These are phyloP conservation scores for Tricholoma furcatifolium DNA, from an alignment of 768 basidiomycete species.

Conservation along the genomic window DNA sequence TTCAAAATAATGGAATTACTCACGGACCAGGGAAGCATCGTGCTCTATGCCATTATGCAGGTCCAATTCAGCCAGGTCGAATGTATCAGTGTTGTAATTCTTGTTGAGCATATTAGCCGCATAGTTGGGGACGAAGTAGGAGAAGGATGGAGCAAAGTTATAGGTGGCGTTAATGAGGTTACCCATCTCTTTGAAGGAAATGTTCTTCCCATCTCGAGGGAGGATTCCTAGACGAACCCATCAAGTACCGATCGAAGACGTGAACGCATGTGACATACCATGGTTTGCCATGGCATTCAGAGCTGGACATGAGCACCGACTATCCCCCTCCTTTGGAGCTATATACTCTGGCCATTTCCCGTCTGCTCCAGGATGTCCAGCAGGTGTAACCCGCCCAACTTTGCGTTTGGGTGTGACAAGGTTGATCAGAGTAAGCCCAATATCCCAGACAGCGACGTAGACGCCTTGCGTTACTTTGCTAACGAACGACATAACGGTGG, in stretches of 20 bases:
- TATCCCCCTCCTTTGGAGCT: slow-evolving; percentile 59
- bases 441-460: slow-evolving; percentile 49
- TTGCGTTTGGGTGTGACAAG: slow-evolving; percentile 46
- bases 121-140: slow-evolving; percentile 61
- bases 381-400: slow-evolving; percentile 54
- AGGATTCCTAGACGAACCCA: slow-evolving; percentile 48
- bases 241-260: not conserved
- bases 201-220: slow-evolving; percentile 65
- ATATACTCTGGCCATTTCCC: slow-evolving; percentile 71
- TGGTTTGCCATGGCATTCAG: slow-evolving; percentile 85
- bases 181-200: slow-evolving; percentile 56
- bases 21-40: slow-evolving; percentile 62
- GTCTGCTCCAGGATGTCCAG: slow-evolving; percentile 52
- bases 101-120: slow-evolving; percentile 58
- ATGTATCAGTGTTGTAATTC: slow-evolving; percentile 54
- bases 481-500: slow-evolving; percentile 30
- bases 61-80: slow-evolving; percentile 66
- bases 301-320: slow-evolving; percentile 58
- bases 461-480: slow-evolving; percentile 25
- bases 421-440: slow-evolving; percentile 50
- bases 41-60: slow-evolving; percentile 78
- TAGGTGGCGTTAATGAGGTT: slow-evolving; percentile 50
- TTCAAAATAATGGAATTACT: slow-evolving; percentile 19
- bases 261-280: slow-evolving; percentile 42
- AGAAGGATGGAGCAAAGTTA: slow-evolving; percentile 72